Percentiles rank a stretch among this genome's conserved stretches.
Evolutionary conservation across 176 grass and related monocot genomes (phyloP).

Genomic region (Phyllostachys edulis): DNA sequence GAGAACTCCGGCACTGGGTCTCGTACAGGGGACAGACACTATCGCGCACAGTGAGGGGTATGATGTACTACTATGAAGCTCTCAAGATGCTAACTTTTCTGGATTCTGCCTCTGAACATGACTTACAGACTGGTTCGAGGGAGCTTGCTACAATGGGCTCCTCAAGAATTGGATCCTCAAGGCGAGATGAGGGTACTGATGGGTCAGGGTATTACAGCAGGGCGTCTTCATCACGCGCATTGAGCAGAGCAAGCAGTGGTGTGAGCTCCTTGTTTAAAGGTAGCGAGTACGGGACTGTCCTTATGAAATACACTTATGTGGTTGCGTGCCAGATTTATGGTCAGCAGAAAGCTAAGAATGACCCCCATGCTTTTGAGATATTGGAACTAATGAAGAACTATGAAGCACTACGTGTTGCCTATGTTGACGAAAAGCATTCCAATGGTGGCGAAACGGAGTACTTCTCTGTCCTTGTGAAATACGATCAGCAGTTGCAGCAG

Average conservation of each 20-base stretch:
- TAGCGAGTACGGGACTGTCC: conserved; percentile 76
- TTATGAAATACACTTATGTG: conserved; percentile 98
- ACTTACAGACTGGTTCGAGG: conserved; percentile 65
- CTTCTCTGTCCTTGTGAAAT: conserved; percentile 88
- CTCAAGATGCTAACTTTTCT: conserved; percentile 93
- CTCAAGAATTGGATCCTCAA: conserved; percentile 49
- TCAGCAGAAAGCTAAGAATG: conserved; percentile 84
- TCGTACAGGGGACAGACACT: conserved; percentile 94
- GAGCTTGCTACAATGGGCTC: conserved; percentile 59
- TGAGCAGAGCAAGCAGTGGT: conserved; percentile 69
- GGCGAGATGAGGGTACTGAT: conserved; percentile 38
- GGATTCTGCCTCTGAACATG: conserved; percentile 89
- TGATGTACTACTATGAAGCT: conserved; percentile 99
- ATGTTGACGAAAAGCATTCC: conserved; percentile 71
- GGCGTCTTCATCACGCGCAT: conserved; percentile 46
- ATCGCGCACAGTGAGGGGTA: conserved; percentile 80
- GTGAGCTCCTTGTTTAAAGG: conserved; percentile 88
- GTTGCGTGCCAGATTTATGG: conserved; percentile 98
- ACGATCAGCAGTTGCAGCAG: conserved; percentile 63
- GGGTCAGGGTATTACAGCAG: conserved; percentile 49
- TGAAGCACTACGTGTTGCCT: conserved; percentile 88
- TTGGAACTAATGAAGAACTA: conserved; percentile 92
- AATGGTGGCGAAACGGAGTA: conserved; percentile 52
- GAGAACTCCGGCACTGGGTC: conserved; percentile 80
- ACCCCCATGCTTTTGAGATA: conserved; percentile 73